A percentile compares a stretch with the other conserved stretches of the same genome.
Evolutionary conservation across 192 early-diverging fungal genomes (phyloP).

Genomic region (Umbelopsis sp.): DNA sequence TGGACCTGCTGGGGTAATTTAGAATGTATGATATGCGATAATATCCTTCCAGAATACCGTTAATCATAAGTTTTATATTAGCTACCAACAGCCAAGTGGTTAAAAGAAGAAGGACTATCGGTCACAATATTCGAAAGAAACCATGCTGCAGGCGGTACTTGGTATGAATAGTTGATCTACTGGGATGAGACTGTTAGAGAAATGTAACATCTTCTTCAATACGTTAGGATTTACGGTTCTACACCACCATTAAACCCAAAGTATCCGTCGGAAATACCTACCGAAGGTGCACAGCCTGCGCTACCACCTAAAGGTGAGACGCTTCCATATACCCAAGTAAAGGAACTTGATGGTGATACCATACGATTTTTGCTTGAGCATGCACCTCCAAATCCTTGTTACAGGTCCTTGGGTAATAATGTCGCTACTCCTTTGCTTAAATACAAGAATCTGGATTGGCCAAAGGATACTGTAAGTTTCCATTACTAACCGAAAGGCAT

Average conservation of each 20-base stretch:
- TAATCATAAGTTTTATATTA: neutral
- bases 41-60: neutral
- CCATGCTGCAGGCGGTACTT: slow-evolving; percentile 22
- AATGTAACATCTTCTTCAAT: neutral
- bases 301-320: neutral
- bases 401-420: slow-evolving; percentile 17
- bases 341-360: neutral
- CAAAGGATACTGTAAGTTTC: slow-evolving; percentile 3
- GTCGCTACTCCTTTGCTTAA: slow-evolving; percentile 18
- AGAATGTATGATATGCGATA: neutral
- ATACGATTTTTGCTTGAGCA: neutral
- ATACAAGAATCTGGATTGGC: slow-evolving; percentile 20
- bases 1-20: slow-evolving; percentile 35
- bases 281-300: neutral
- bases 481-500: neutral
- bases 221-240: neutral
- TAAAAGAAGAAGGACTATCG: slow-evolving; percentile 22
- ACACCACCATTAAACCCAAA: neutral
- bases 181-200: neutral
- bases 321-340: neutral
- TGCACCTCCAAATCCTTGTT: slow-evolving; percentile 21
- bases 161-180: slow-evolving; percentile 4
- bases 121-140: slow-evolving; percentile 28
- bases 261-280: slow-evolving; percentile 16
- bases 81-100: slow-evolving; percentile 26